Evolutionary conservation across 345 rosid species (phyloP), one percentile per base, ranked within the genome.

Genomic region (Eucalyptus leucophloia): DNA sequence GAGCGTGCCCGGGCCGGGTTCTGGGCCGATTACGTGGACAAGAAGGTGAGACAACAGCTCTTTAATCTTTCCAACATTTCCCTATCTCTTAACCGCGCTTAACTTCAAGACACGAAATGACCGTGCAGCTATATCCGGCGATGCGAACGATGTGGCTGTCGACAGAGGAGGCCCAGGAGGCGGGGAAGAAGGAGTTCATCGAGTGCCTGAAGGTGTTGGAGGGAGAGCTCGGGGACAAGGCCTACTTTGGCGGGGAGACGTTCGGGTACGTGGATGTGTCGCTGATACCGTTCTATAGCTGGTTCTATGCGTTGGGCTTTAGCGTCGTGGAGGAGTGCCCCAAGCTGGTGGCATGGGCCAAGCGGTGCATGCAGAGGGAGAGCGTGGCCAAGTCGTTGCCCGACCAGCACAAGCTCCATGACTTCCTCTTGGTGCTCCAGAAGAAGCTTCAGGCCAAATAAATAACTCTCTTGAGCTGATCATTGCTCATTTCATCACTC

Each of bases 181-280:
- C 32, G n/a, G 89, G 87, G 23, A 87, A 69, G 91, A 86, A 60
- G 60, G 92, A 90, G 37, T 12, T 47, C n/a, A 40, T 92, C 2
- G 60, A 80, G 42, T 40, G 86, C 62, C 67, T 92, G 7, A 86
- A 45, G 44, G 12, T 60, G 50, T 87, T 92, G 53, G 91, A 92
- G 53, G 86, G 53, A 18, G 92, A 90, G 91, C 92, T 90, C 30
- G 92, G 91, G 44, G 91, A 92, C 56, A 88, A 90, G 72, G 32
- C 88, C 7, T 91, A 87, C 85, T 92, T 87, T 40, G 92, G 92
- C 12, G 91, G 89, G 0, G 90, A 90, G 21, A 82, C 3, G 5
- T 89, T 92, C 49, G 91, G 93, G 3, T 80, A 45, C n/a, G 85
- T 88, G n/a, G 93, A 92, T 87, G 77, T 92, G 77, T 51, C 87